Evolutionary conservation across 352 stramenopile species (phyloP).

Genomic region (Globisporangium paddicum): DNA sequence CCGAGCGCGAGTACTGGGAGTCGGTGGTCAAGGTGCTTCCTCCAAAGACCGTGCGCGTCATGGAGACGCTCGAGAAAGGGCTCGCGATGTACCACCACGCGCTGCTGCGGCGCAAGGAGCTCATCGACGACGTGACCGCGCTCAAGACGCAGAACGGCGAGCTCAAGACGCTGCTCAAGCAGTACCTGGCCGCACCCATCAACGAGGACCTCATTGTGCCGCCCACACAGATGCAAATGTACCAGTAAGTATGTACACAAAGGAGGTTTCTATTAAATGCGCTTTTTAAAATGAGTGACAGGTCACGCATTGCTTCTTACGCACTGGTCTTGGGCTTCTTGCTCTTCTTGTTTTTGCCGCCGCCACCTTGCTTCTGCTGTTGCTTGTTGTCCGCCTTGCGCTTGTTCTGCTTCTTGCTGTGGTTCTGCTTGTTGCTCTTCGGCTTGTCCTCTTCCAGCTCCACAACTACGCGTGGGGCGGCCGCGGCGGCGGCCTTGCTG

Average conservation of each 20-base stretch:
- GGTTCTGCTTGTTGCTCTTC: conserved; percentile 1
- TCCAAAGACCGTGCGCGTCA: conserved; percentile 61
- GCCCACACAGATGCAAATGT: conserved; percentile 78
- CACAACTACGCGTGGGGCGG: conserved; percentile 59
- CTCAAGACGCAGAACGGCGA: conserved; percentile 86
- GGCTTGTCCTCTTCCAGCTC: conserved; percentile 36
- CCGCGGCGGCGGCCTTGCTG: conserved; percentile 17
- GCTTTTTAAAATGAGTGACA: neutral
- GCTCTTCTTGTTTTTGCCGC: conserved; percentile 10
- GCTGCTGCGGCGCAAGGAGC: conserved; percentile 68
- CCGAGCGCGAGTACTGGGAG: conserved; percentile 79
- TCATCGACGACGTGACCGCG: conserved; percentile 72
- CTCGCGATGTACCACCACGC: conserved; percentile 81
- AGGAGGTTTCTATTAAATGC: neutral
- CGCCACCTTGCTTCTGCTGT: conserved; percentile 16
- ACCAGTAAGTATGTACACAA: conserved; percentile 27
- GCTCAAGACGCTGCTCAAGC: conserved; percentile 88
- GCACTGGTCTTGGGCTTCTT: conserved; percentile 10
- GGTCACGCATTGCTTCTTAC: neutral
- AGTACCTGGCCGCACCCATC: conserved; percentile 83
- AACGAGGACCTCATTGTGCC: conserved; percentile 85
- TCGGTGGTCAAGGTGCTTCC: conserved; percentile 72
- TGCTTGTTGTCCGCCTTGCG: conserved; percentile 8
- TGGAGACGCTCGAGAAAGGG: conserved; percentile 81
- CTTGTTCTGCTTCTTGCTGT: conserved; percentile 10